phyloP scores from a whole-genome alignment of 192 early-diverging fungal species.

The Coemansia sp. region DNA sequence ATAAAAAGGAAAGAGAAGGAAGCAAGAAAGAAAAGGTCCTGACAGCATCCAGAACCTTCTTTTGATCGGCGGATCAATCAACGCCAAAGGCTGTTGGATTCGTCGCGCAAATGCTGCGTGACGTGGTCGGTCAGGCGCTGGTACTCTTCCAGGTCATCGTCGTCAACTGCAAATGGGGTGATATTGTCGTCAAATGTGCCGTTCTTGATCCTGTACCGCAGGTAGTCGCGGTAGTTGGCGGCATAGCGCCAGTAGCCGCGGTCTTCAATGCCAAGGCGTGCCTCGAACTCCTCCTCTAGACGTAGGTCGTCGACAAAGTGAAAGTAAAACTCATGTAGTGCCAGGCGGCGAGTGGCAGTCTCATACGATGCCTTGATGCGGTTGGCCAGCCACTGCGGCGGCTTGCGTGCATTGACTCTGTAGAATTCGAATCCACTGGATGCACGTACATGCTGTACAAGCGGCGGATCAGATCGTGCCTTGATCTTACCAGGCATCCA shows the following conservation, averaged over 20 bases:
- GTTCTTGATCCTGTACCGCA: constrained; percentile 29
- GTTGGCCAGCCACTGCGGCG: constrained; percentile 40
- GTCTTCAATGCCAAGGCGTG: constrained; percentile 34
- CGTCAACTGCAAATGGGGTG: neutral
- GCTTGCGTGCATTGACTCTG: constrained; percentile 42
- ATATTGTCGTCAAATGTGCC: neutral
- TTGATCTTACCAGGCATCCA: constrained; percentile 38
- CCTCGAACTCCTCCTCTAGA: constrained; percentile 51
- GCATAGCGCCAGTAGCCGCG: constrained; percentile 42
- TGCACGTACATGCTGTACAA: constrained; percentile 41
- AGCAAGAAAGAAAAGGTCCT: neutral
- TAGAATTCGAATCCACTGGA: constrained; percentile 41
- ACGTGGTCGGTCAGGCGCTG: constrained; percentile 6
- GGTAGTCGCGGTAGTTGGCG: constrained; percentile 43
- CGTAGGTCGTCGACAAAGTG: constrained; percentile 30
- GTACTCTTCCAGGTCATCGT: constrained; percentile 11
- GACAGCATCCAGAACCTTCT: neutral
- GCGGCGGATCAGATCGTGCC: constrained; percentile 28
- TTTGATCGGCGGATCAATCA: neutral
- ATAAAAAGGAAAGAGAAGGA: constrained; percentile 2
- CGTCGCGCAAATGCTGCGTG: neutral
- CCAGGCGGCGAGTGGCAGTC: constrained; percentile 3
- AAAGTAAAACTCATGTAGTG: constrained; percentile 39
- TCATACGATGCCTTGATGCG: constrained; percentile 23
- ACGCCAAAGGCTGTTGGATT: neutral